phyloP scores from a whole-genome alignment of 371 early-diverging fungal species.

The Polyrhizophydium stewartii region DNA sequence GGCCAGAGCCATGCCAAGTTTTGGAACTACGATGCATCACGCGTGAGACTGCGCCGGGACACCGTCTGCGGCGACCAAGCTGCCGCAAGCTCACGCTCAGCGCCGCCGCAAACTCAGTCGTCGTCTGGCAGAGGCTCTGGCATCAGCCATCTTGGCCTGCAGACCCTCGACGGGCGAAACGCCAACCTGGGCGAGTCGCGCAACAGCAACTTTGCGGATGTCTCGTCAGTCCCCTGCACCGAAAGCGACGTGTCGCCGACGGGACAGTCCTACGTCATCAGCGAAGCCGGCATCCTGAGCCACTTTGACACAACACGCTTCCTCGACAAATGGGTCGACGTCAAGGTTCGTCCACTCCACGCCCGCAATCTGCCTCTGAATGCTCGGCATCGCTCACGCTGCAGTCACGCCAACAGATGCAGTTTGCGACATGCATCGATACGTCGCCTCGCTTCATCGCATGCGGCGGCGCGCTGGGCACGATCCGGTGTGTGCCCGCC shows the following conservation, averaged over 20 bases:
- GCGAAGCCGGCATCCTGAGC: conserved; percentile 64
- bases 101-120: not conserved
- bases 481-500: conserved; percentile 46
- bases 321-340: conserved; percentile 76
- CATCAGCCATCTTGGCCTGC: conserved; percentile 6
- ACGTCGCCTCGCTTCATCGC: conserved; percentile 58
- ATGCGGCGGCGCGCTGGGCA: conserved; percentile 72
- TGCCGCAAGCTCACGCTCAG: not conserved
- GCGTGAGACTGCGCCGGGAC: conserved; percentile 19
- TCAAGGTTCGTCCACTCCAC: conserved; percentile 49
- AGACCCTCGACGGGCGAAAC: conserved; percentile 69
- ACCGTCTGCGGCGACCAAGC: conserved; percentile 5
- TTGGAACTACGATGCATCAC: conserved; percentile 66
- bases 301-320: conserved; percentile 60
- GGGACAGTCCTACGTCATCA: conserved; percentile 52
- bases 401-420: conserved; percentile 33
- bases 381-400: not conserved
- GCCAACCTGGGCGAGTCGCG: conserved; percentile 67
- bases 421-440: conserved; percentile 60
- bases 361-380: not conserved
- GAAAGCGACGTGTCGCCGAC: not conserved
- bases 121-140: not conserved
- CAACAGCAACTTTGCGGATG: conserved; percentile 69
- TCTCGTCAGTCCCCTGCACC: conserved; percentile 3
- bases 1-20: conserved; percentile 76